A percentile compares a stretch with the other conserved stretches of the same genome.
Evolutionary conservation across 306 rosid genomes (phyloP).

Genomic region (Prunus armeniaca): DNA sequence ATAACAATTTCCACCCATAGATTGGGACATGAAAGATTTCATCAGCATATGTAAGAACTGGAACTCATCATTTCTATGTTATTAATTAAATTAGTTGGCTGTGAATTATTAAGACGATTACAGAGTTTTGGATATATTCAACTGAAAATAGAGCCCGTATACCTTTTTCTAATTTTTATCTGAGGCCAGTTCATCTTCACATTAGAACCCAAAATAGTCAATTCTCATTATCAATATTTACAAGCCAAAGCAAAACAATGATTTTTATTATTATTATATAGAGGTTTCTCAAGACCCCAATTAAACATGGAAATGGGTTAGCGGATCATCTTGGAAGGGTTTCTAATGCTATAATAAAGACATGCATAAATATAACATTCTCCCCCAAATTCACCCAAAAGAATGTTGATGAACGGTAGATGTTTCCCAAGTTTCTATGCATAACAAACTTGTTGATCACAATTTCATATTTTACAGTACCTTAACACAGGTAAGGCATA

Average conservation of each 20-base stretch:
- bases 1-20: neutral
- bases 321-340: neutral
- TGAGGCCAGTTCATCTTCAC: neutral
- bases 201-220: neutral
- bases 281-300: neutral
- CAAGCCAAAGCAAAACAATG: neutral
- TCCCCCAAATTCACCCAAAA: neutral
- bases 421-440: neutral
- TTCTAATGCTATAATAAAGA: neutral
- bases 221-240: neutral
- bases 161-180: neutral
- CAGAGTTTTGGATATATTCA: neutral
- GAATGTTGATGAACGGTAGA: neutral
- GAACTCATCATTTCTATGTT: neutral
- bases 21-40: neutral
- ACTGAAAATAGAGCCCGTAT: neutral
- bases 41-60: neutral
- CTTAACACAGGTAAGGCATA: neutral
- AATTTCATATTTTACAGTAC: neutral
- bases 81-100: neutral
- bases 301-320: neutral
- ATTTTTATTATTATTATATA: neutral
- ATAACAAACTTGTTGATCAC: neutral
- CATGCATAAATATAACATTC: neutral
- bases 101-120: neutral